These are phyloP conservation scores for Avena insularis DNA, from an alignment of 176 grass and related monocot species.

Conservation along the genomic window DNA sequence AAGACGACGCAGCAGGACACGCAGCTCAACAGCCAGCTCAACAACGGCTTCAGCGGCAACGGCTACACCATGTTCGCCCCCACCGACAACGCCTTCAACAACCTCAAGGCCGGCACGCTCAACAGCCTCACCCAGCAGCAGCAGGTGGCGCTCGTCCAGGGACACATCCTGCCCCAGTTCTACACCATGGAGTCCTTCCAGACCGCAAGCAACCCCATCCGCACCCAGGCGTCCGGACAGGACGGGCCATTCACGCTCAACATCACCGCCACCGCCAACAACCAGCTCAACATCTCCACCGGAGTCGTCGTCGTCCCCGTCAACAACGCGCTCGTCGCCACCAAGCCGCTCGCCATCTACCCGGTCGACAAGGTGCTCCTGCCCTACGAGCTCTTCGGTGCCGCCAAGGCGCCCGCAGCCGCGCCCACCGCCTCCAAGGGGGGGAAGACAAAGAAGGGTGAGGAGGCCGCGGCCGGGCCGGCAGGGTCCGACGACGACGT, in stretches of 20 bases:
- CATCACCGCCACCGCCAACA: conserved; percentile 56
- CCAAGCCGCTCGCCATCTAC: conserved; percentile 73
- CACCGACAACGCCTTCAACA: conserved; percentile 91
- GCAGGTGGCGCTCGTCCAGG: conserved; percentile 88
- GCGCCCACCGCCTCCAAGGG: conserved; percentile 51
- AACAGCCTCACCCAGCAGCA: conserved; percentile 75
- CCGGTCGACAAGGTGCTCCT: conserved; percentile 77
- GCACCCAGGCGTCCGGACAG: conserved; percentile 77
- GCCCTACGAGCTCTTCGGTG: conserved; percentile 62
- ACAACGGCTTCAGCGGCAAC: conserved; percentile 68
- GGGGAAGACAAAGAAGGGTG: conserved; percentile 53
- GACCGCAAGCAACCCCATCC: conserved; percentile 90
- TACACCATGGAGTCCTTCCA: conserved; percentile 65
- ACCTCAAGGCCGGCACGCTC: conserved; percentile 83
- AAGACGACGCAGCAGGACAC: conserved; percentile 75
- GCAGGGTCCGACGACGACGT: conserved; percentile 41
- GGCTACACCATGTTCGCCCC: conserved; percentile 87
- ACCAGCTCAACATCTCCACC: conserved; percentile 70
- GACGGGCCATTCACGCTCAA: conserved; percentile 72
- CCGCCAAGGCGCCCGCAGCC: conserved; percentile 63
- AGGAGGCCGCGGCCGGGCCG: conserved; percentile 28
- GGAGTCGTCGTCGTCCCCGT: conserved; percentile 59
- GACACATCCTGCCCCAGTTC: conserved; percentile 72
- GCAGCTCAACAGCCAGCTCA: conserved; percentile 88
- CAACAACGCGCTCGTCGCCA: conserved; percentile 52